Evolutionary conservation across 176 grass and related monocot species (phyloP), one percentile per base, ranked within the genome.

Genomic region (Guadua angustifolia): DNA sequence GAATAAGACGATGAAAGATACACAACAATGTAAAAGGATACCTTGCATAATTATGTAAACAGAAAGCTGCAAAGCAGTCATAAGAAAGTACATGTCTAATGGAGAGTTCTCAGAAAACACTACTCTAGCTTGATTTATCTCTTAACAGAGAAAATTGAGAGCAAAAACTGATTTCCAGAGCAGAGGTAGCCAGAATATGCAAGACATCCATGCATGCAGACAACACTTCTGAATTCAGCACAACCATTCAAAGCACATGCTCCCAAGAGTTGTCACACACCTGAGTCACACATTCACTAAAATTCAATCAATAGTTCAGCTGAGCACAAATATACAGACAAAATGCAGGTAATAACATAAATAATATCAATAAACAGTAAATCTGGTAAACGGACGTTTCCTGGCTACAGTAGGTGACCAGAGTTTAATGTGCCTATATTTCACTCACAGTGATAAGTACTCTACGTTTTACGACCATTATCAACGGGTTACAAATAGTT

Each of bases 191-290:
- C 89, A 90, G 76, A 92, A 92, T 84, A 92, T 88, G 93, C 90
- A 95, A 95, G 83, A 86, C 90, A 95, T 94, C 86, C 93, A 95
- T 88, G 88, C 84, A 94, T 85, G 80, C 71, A 94, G 92, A 94
- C 69, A 91, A 94, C 85, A 93, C 84, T 86, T 91, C 92, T 82
- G 85, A 92, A 94, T 92, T 92, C 90, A 88, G 90, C 93, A 94
- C 90, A 92, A 94, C 88, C 90, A 92, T 90, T 90, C 90, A 94
- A 93, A 94, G 82, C 66, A 95, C 40, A 88, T 83, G 84, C 92
- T 88, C 87, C 92, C 88, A 95, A 90, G 81, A 89, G 83, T 90
- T 84, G 90, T 86, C 90, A 95, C 64, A 90, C 51, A 95, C 93
- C 93, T 95, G 93, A 95, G 82, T 90, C 58, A 95, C 80, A 92